A percentile compares a stretch with the other conserved stretches of the same genome.
Conservation (phyloP, 139 green algal species). For the Asterochloris sp. region DNA sequence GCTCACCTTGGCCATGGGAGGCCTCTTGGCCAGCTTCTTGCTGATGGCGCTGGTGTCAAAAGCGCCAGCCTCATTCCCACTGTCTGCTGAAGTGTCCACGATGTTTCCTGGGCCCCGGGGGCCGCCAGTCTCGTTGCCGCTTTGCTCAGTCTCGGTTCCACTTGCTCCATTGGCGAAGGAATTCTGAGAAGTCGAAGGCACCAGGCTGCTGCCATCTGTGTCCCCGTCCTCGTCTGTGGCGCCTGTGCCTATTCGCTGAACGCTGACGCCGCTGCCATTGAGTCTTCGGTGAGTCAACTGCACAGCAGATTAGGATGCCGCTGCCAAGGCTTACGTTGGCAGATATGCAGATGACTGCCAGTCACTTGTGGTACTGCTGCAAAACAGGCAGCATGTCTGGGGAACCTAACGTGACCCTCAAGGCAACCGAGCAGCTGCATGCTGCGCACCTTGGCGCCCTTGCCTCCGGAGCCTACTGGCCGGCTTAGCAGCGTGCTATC, state of each 20-base stretch:
- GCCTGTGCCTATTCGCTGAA: background rate
- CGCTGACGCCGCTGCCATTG: background rate
- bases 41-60: constrained; percentile 26
- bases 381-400: background rate
- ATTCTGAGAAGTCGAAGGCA: constrained; percentile 5
- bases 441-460: background rate
- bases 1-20: background rate
- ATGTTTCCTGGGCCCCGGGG: background rate
- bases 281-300: constrained; percentile 1
- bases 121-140: background rate
- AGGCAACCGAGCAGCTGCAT: background rate
- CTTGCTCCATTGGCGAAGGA: background rate
- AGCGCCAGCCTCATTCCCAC: constrained; percentile 2
- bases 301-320: background rate
- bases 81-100: background rate
- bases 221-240: constrained; percentile 10
- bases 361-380: no score
- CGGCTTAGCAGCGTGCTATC: constrained; percentile 15
- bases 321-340: background rate
- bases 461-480: no score
- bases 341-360: background rate
- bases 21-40: constrained; percentile 16
- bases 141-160: no score
- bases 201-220: constrained; percentile 1
- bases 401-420: background rate